phyloP scores from a whole-genome alignment of 805 yeast genomes.

The Cephaloascus albidus region DNA sequence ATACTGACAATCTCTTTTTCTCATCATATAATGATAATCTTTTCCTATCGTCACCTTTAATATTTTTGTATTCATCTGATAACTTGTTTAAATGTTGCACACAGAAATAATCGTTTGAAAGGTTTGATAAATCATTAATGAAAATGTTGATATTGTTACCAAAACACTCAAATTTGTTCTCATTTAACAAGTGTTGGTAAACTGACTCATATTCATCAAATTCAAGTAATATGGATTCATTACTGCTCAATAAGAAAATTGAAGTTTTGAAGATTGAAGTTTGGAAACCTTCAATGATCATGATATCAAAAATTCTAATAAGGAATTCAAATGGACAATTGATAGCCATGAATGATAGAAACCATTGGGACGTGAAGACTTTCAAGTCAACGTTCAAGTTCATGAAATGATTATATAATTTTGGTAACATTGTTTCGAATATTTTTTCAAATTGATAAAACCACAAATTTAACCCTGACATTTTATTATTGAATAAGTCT shows the following conservation, averaged over 20 bases:
- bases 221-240: slow-evolving; percentile 32
- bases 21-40: no score
- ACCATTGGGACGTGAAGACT: slow-evolving; percentile 56
- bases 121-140: no score
- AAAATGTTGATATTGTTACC: no score
- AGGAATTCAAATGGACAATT: slow-evolving; percentile 48
- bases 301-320: slow-evolving; percentile 41
- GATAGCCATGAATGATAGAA: slow-evolving; percentile 48
- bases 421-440: slow-evolving; percentile 27
- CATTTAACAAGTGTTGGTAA: no score
- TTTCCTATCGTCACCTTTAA: no score
- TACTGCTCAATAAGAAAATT: slow-evolving; percentile 38
- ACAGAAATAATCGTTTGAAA: no score
- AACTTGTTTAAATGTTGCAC: no score
- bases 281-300: slow-evolving; percentile 44
- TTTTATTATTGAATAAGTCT: slow-evolving; percentile 42
- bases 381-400: slow-evolving; percentile 28
- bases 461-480: slow-evolving; percentile 45
- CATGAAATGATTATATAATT: slow-evolving; percentile 32
- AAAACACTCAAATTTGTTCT: no score
- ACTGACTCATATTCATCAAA: slow-evolving; percentile 6
- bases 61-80: no score
- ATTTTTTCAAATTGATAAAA: slow-evolving; percentile 38
- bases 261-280: slow-evolving; percentile 47
- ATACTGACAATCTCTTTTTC: no score